Evolutionary conservation across 2,329 filamentous ascomycete species (phyloP), one percentile per base, ranked within the genome.

Genomic region (Colletotrichum sp.): DNA sequence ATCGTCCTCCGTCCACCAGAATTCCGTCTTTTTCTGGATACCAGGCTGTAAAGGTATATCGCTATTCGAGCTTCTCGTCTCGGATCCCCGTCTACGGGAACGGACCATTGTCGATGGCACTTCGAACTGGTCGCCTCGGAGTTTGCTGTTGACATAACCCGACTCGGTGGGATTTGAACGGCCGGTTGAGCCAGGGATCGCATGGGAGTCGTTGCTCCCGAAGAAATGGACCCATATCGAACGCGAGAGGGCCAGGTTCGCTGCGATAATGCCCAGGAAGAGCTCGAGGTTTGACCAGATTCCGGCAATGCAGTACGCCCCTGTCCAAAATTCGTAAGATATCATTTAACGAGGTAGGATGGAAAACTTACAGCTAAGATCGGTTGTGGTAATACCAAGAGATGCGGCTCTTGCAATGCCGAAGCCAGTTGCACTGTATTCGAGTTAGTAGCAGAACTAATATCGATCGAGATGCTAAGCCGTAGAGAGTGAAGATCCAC

Each of bases 251-350:
- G 66, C 79, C 12, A 82, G 79, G 21, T 82, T 82, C n/a, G 81
- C 84, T 21, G 82, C 83, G 7, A 84, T 80, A 16, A 86, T 84
- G 55, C 84, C 85, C 0, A 86, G 78, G 30, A 81, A 82, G 0
- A 83, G 80, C 74, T 86, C 85, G 60, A 85, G 77, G 16, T 85
- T 81, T 10, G 82, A 84, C 84, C 84, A 86, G 58, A 85, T 84
- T 26, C 82, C 84, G 3, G 83, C 80, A 15, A 82, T 81, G 57
- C 79, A 80, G 63, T 82, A 84, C 2, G 79, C 78, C 80, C 80
- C 83, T 84, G 28, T 16, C 12, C n/a, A 16, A 6, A 13, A 10
- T 48, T 7, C 4, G 21, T 28, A 21, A 21, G 64, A 12, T 26
- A 18, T 60, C 28, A 18, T 4, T 21, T 36, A 2, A 8, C 7